Conservation (phyloP, 2,329 filamentous ascomycete genomes). For the Phialocephala sp. region DNA sequence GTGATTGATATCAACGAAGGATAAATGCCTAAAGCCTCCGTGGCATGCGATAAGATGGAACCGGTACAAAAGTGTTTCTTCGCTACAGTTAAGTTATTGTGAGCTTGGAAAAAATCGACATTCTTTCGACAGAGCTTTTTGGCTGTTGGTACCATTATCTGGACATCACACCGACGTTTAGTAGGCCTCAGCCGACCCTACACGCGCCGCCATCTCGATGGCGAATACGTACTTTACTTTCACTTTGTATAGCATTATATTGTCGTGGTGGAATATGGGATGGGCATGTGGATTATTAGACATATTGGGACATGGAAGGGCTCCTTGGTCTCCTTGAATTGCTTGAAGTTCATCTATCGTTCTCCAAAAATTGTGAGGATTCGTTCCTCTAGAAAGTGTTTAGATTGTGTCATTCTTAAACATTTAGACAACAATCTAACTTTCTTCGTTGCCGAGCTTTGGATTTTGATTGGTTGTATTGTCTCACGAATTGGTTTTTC, state of each 20-base stretch:
- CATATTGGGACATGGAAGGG: constrained; percentile 6
- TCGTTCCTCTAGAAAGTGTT: background rate
- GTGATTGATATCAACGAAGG: background rate
- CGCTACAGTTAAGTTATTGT: background rate
- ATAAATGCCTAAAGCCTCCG: background rate
- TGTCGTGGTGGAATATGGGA: background rate
- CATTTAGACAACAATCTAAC: too few species aligned
- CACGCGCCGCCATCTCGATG: constrained; percentile 6
- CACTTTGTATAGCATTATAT: constrained; percentile 3
- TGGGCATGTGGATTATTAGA: background rate
- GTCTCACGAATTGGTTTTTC: too few species aligned
- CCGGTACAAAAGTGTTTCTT: background rate
- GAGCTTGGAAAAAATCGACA: background rate
- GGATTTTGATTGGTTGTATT: too few species aligned
- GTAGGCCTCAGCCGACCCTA: background rate
- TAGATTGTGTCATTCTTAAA: background rate
- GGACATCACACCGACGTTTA: background rate
- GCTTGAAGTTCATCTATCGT: background rate
- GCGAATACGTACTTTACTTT: constrained; percentile 1
- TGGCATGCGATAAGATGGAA: background rate
- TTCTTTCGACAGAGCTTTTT: background rate
- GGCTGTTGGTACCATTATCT: too few species aligned
- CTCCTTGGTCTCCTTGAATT: constrained; percentile 1
- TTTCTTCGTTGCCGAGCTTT: too few species aligned
- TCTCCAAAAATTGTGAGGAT: background rate